These are phyloP conservation scores for Pseudotsuga menziesii DNA, from an alignment of 75 land plant species.

Conservation along the genomic window DNA sequence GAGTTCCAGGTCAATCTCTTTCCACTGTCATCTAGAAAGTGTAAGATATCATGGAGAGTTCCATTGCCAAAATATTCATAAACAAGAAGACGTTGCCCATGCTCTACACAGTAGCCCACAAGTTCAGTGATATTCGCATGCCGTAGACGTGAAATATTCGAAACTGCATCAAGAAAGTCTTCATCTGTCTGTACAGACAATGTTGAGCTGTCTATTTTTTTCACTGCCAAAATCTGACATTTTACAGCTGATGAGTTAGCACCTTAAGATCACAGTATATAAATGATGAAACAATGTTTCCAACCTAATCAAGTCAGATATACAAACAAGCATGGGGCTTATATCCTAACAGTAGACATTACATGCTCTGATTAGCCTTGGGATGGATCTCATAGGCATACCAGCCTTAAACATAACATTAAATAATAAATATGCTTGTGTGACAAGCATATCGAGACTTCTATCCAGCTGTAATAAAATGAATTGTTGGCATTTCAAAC, in stretches of 20 bases:
- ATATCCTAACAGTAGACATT: background rate
- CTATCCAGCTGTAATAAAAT: background rate
- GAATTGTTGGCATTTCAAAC: background rate
- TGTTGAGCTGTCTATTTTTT: conserved; percentile 72
- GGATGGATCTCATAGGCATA: background rate
- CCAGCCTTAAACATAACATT: background rate
- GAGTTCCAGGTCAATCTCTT: conserved; percentile 76
- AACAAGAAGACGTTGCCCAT: conserved; percentile 84
- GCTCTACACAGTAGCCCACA: conserved; percentile 86
- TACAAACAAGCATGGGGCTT: background rate
- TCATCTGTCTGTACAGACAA: conserved; percentile 76
- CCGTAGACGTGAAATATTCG: conserved; percentile 75
- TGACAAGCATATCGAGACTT: background rate
- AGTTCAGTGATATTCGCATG: conserved; percentile 73
- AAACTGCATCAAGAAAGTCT: conserved; percentile 72
- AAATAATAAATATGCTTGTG: background rate
- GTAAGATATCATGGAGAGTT: conserved; percentile 76
- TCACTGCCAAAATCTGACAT: conserved; percentile 54
- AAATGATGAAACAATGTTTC: background rate
- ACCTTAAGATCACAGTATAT: background rate
- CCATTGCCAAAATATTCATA: conserved; percentile 79
- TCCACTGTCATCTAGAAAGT: conserved; percentile 57
- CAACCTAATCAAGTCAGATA: background rate
- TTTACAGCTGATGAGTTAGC: background rate
- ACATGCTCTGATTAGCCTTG: background rate